Base-by-base conservation (phyloP, 768 basidiomycete genomes). In the Trametes elegans region DNA sequence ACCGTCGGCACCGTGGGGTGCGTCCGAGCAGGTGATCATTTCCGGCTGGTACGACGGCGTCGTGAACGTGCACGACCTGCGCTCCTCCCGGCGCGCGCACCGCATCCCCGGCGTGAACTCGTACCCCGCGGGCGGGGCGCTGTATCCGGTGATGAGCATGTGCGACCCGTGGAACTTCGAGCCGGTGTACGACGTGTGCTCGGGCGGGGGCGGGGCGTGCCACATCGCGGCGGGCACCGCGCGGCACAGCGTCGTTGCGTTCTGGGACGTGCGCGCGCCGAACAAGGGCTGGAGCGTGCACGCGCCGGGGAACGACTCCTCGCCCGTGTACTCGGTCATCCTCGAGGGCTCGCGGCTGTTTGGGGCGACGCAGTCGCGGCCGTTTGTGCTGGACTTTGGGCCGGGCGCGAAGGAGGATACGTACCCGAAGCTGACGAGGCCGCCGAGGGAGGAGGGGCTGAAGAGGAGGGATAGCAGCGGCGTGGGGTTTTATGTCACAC, bases 31-130 rank as follows among this genome's bases (percentile, higher is more conserved):
- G 62, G 79, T 90, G 18, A 52, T 93, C 21, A 76, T 90, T 32
- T 86, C 88, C 1, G 91, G 89, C 1, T 92, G 90, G 89, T 93
- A 82, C 68, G 88, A 93, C 65, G 86, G 90, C 10, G 67, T 76
- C 43, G 85, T 90, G 29, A 78, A 81, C 32, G 77, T 89, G 46
- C 84, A 90, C 69, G 91, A 93, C 68, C 77, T 93, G 35, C 88
- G 90, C 23, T 74, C 80, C 16, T 73, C 67, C 26, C 45, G 59
- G 14, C 62, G 61, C 40, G 57, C 57, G 2, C 44, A 58, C 26
- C 40, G 50, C 42, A 58, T 53, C n/a, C 59, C 59, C 28, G 59
- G 55, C 7, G 40, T 48, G 10, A 27, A 56, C 16, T 51, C 61
- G 11, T 24, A 32, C 41, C 41, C 61, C 24, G 49, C 39, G 34